Percentiles rank a stretch among this genome's conserved stretches.
Evolutionary conservation across 1,139 yeast species (phyloP).

Genomic region (Hemisphaericaspora xylanilytica): DNA sequence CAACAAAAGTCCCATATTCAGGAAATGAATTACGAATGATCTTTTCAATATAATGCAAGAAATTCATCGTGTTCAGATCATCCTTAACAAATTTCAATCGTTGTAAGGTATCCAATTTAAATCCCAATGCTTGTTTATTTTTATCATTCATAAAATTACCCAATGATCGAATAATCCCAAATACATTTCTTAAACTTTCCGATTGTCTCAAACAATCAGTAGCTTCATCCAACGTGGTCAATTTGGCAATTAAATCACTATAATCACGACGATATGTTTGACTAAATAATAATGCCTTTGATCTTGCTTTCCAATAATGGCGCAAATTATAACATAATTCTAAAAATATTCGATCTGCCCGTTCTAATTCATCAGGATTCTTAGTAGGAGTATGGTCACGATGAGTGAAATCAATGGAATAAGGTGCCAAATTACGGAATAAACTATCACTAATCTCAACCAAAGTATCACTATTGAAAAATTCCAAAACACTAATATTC

Average conservation of each 20-base stretch:
- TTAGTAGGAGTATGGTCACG: constrained; percentile 47
- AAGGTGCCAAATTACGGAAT: constrained; percentile 69
- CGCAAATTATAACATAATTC: constrained; percentile 76
- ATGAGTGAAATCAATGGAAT: constrained; percentile 46
- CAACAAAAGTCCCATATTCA: constrained; percentile 70
- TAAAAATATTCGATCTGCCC: constrained; percentile 78
- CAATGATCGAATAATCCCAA: constrained; percentile 75
- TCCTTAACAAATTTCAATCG: constrained; percentile 86
- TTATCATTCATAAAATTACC: constrained; percentile 94
- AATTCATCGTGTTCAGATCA: constrained; percentile 70
- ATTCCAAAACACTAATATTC: constrained; percentile 74
- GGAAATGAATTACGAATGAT: constrained; percentile 76
- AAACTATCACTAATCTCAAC: constrained; percentile 68
- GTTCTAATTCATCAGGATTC: constrained; percentile 62
- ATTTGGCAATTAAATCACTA: constrained; percentile 60
- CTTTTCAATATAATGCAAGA: constrained; percentile 84
- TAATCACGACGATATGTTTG: constrained; percentile 75
- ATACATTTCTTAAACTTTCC: constrained; percentile 59
- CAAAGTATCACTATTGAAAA: constrained; percentile 71
- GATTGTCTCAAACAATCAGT: constrained; percentile 60
- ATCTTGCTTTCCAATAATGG: constrained; percentile 82
- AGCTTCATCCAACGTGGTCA: constrained; percentile 67
- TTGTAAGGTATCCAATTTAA: constrained; percentile 77
- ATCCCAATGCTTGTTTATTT: constrained; percentile 79
- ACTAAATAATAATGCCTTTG: constrained; percentile 68